Conservation (phyloP, 495 filamentous ascomycete genomes). For the Aspergillus bridgeri region DNA sequence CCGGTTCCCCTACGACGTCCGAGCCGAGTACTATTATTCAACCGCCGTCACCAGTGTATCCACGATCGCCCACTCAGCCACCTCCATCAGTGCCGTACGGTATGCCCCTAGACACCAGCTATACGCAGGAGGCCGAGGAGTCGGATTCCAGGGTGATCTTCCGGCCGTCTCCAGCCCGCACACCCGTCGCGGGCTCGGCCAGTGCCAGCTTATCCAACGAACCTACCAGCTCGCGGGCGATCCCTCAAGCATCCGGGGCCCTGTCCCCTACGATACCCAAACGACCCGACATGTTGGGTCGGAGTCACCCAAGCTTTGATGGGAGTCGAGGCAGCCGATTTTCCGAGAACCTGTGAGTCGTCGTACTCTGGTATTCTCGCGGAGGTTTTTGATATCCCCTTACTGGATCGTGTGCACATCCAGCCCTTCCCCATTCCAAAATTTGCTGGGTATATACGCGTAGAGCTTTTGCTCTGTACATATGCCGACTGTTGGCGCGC, state of each 20-base stretch:
- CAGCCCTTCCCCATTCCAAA: not conserved
- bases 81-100: conserved; percentile 36
- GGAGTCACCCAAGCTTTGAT: conserved; percentile 52
- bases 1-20: conserved; percentile 20
- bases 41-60: conserved; percentile 23
- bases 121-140: conserved; percentile 36
- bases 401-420: conserved; percentile 1
- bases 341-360: conserved; percentile 41
- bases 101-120: conserved; percentile 35
- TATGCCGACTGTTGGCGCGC: conserved; percentile 6
- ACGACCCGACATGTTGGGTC: conserved; percentile 46
- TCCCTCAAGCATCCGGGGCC: conserved; percentile 13
- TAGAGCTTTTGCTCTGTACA: conserved; percentile 4
- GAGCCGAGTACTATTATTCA: conserved; percentile 23
- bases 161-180: conserved; percentile 47
- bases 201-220: conserved; percentile 25
- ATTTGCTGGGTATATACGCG: conserved; percentile 15
- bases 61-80: conserved; percentile 27
- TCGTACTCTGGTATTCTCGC: not conserved
- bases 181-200: conserved; percentile 44
- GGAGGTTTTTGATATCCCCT: not conserved
- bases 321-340: conserved; percentile 56
- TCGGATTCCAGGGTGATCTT: conserved; percentile 28
- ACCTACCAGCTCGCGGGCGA: conserved; percentile 8
- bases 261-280: conserved; percentile 21